Base-by-base conservation (phyloP, 371 early-diverging fungal species). In the Mucor ambiguus region DNA sequence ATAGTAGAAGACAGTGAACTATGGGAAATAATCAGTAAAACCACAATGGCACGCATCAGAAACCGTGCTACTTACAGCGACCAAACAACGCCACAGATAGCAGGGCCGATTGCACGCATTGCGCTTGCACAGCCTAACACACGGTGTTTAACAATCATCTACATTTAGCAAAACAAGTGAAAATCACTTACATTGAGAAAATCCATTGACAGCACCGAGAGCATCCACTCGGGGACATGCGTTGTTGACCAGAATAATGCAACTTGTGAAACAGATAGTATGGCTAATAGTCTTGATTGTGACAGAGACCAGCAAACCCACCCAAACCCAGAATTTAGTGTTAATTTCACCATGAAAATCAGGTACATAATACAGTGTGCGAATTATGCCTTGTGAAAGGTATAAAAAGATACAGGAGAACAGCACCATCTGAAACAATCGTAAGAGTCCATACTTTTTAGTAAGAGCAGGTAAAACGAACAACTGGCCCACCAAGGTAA, bases 401-500 rank as follows among this genome's bases (percentile, higher is more conserved):
- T 82, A 87, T 0, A 83, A 58, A 24, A 84, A 75, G 8, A 87
- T 66, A 12, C 74, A 72, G 0, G 78, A 12, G 10, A 71, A 64
- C 3, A 83, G 73, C 1, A 83, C 86, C 3, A 67, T 61, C 10
- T 76, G 86, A 70, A 86, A 90, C 22, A 89, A 72, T 10, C 65
- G 58, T 0, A 86, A 41, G 0, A 82, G 69, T n/a, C 88, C 87
- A 60, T 82, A 76, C 26, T 71, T 73, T 59, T 68, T 60, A 46
- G 83, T 77, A 32, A 86, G 63, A 0, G 63, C 56, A 2, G 92
- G 92, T 63, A 89, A 90, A 3, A 83, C 55, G 3, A 87, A 18
- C 0, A 92, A 75, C 64, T 92, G 92, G 28, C 83, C 58, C 38
- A 85, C 61, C 1, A 93, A 46, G 0, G 86, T 84, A 1, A 85